Evolutionary conservation across 2,329 filamentous ascomycete genomes (phyloP), one percentile per base, ranked within the genome.

Genomic region (Ceratocystiopsis sp.): DNA sequence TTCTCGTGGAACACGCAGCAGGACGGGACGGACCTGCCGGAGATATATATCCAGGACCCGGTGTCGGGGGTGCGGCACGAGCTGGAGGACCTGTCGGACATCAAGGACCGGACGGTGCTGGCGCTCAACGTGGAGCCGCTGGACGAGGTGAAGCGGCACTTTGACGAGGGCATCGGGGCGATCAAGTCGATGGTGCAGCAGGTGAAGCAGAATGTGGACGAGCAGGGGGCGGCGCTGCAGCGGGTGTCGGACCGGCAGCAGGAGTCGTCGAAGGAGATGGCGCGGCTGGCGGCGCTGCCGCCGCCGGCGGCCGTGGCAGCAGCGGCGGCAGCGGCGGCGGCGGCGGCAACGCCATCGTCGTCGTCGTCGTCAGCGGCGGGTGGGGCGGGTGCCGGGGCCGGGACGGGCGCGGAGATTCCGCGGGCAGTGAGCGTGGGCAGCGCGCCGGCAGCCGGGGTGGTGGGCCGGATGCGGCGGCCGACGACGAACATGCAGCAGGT

Each of bases 1-100:
- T 98, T 98, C 57, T 91, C 89, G 0, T 98, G 93, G 87, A 96
- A 94, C 53, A 95, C 89, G 1, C 87, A 96, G 53, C 81, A 85
- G 47, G 93, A 95, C 54, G 91, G 91, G 9, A 75, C 78, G 14
- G 91, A 98, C 57, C 64, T 98, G 38, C 91, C 91, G 0, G 91
- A 98, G 53, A 96, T 98, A 15, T 95, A 98, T 58, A 91, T 98
- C 15, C 91, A 98, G 59, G 91, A 98, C 57, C 81, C 87, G 0
- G 73, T 95, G 3, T 96, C 91, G 10, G 91, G 91, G 1, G 83
- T 98, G n/a, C 80, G 91, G 15, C 89, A 98, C 58, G 91, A 98
- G 62, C 65, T 98, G 19, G 91, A 98, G 58, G 91, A 98, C 56
- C 67, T 98, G 29, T 75, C 69, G 16, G 91, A 98, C 56, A 83